Percentiles rank a stretch among this genome's conserved stretches.
These are phyloP conservation scores for Aspergillus costaricaensis DNA, from an alignment of 2,329 filamentous ascomycete genomes.

Conservation along the genomic window DNA sequence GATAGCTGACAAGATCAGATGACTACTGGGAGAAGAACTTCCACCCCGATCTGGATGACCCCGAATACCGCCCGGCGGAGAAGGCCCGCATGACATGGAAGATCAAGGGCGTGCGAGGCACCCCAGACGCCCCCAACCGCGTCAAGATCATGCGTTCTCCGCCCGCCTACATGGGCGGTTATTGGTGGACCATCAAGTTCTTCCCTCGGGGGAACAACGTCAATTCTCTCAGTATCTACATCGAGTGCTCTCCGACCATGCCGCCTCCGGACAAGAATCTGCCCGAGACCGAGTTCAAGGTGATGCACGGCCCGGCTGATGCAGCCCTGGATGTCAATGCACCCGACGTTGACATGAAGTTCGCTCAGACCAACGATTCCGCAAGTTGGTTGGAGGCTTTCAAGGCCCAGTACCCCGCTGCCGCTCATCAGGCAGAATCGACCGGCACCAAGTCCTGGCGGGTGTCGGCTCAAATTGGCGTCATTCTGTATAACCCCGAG, in stretches of 20 bases:
- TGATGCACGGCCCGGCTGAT: constrained; percentile 42
- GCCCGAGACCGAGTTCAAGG: constrained; percentile 43
- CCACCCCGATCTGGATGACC: constrained; percentile 59
- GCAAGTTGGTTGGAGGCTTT: constrained; percentile 35
- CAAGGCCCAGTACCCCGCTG: constrained; percentile 29
- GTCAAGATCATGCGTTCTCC: constrained; percentile 61
- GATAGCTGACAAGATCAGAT: constrained; percentile 37
- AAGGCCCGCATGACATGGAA: constrained; percentile 61
- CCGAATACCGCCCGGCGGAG: constrained; percentile 56
- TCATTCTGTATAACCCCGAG: constrained; percentile 64
- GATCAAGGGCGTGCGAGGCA: constrained; percentile 61
- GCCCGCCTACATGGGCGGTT: constrained; percentile 57
- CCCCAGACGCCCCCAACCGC: constrained; percentile 60
- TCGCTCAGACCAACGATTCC: constrained; percentile 30
- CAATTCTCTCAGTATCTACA: constrained; percentile 60
- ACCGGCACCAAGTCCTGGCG: constrained; percentile 41
- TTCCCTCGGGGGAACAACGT: constrained; percentile 63
- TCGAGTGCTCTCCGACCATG: constrained; percentile 60
- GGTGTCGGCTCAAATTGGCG: constrained; percentile 61
- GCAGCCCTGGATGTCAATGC: constrained; percentile 32
- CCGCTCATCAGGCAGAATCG: constrained; percentile 13
- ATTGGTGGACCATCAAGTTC: constrained; percentile 67
- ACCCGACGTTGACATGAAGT: constrained; percentile 37
- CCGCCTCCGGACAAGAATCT: constrained; percentile 40
- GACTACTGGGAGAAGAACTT: constrained; percentile 61